These are phyloP conservation scores for Tricladium varicosporioides DNA, from an alignment of 2,329 filamentous ascomycete genomes.

Conservation along the genomic window DNA sequence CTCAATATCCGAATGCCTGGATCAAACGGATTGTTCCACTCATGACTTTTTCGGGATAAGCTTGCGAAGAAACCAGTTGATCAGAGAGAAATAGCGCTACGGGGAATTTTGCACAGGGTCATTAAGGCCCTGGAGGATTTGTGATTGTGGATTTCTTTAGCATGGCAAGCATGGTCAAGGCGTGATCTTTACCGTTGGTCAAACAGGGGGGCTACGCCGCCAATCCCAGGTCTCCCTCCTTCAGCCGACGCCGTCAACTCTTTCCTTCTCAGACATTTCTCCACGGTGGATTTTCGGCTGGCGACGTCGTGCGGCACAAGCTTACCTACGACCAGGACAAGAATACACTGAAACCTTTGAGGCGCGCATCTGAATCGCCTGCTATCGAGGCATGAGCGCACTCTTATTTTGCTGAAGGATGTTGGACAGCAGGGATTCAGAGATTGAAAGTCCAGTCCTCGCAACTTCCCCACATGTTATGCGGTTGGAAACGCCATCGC, in stretches of 20 bases:
- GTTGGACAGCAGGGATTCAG: neutral
- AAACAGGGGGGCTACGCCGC: neutral
- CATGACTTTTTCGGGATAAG: constrained; percentile 5
- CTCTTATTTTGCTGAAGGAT: neutral
- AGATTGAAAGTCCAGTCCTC: neutral
- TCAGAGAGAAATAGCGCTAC: constrained; percentile 1
- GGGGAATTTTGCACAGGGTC: constrained; percentile 3
- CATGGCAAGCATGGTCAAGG: constrained; percentile 2
- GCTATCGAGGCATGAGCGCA: constrained; percentile 5
- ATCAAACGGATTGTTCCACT: neutral
- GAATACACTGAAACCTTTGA: constrained; percentile 11
- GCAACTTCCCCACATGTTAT: neutral
- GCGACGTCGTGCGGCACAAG: constrained; percentile 6
- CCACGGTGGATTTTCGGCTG: constrained; percentile 10
- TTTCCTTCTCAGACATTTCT: neutral
- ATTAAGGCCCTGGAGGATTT: neutral
- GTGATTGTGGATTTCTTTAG: constrained; percentile 1
- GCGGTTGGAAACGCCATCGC: neutral
- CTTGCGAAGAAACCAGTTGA: constrained; percentile 6
- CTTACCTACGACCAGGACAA: neutral
- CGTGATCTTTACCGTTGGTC: constrained; percentile 4
- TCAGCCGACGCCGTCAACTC: neutral
- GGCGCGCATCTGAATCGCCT: constrained; percentile 3
- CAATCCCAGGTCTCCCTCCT: neutral
- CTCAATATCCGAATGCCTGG: neutral